Percentiles rank a stretch among this genome's conserved stretches.
These are phyloP conservation scores for Pseudotulostoma volvatum DNA, from an alignment of 495 filamentous ascomycete genomes.

Conservation along the genomic window DNA sequence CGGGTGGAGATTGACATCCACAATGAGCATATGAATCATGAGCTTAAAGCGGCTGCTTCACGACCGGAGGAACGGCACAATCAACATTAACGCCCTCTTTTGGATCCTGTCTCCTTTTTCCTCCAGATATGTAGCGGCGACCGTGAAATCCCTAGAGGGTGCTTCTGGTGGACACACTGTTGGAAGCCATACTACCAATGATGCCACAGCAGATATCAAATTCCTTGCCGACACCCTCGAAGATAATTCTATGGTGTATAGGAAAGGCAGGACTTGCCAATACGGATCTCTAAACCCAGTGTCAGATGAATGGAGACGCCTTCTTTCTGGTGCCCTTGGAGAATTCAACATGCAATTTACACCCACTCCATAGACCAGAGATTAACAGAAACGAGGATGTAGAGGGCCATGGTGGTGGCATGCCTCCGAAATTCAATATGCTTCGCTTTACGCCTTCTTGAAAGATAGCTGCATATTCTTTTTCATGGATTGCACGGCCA, in stretches of 20 bases:
- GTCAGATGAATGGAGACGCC: not conserved
- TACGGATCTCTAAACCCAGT: not conserved
- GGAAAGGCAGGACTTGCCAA: not conserved
- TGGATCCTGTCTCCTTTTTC: not conserved
- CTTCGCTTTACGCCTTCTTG: no score
- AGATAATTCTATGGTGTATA: not conserved
- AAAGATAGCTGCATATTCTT: no score
- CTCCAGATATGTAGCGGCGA: slow-evolving; percentile 12
- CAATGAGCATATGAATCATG: not conserved
- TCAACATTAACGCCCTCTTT: not conserved
- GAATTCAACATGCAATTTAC: not conserved
- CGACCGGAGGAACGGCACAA: slow-evolving; percentile 9
- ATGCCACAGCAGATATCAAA: slow-evolving; percentile 1
- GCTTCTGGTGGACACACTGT: not conserved
- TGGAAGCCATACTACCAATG: slow-evolving; percentile 5
- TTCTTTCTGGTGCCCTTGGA: not conserved
- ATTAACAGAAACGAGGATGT: not conserved
- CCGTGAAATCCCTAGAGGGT: slow-evolving; percentile 8
- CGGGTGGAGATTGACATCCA: not conserved
- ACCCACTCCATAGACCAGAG: not conserved
- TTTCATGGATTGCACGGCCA: no score
- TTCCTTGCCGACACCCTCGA: not conserved
- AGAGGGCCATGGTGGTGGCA: not conserved
- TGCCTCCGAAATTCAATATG: not conserved
- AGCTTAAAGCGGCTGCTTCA: slow-evolving; percentile 7